Percentiles rank a stretch among this genome's conserved stretches.
These are phyloP conservation scores for Dactylis glomerata DNA, from an alignment of 176 grass and related monocot species.

Conservation along the genomic window DNA sequence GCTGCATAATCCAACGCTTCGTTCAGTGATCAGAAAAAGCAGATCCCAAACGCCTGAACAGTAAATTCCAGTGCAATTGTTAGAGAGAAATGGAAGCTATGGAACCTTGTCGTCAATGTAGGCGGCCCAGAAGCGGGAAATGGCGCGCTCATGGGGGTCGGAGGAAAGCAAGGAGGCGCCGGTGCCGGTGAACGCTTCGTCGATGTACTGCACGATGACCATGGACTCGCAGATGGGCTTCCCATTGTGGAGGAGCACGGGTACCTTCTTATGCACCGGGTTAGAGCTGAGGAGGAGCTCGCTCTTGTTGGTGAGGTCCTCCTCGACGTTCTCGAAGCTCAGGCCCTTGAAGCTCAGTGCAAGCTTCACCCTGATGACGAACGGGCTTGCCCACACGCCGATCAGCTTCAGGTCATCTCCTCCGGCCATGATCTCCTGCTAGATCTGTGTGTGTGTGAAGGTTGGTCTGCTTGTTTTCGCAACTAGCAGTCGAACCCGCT, in stretches of 20 bases:
- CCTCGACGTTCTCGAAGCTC: constrained; percentile 16
- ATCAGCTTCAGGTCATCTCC: background rate
- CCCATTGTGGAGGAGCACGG: constrained; percentile 43
- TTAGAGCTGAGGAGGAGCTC: constrained; percentile 45
- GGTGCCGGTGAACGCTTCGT: background rate
- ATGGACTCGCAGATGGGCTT: constrained; percentile 31
- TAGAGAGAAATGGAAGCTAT: background rate
- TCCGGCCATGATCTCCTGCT: background rate
- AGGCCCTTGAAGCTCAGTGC: constrained; percentile 18
- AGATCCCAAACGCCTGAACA: no score
- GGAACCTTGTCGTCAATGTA: background rate
- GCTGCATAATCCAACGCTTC: no score
- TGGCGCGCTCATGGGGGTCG: background rate
- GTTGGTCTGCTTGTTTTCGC: background rate
- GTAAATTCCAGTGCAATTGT: background rate
- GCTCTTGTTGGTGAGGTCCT: constrained; percentile 46
- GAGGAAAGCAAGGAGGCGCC: background rate
- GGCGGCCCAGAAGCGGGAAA: background rate
- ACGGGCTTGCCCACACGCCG: background rate
- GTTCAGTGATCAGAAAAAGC: background rate
- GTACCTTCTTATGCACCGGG: constrained; percentile 49
- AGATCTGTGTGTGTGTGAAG: background rate
- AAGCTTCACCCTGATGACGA: background rate
- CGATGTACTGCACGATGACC: background rate
- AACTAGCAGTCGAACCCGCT: no score